These are phyloP conservation scores for Polyporus tsugae DNA, from an alignment of 1,284 basidiomycete species.

Conservation along the genomic window DNA sequence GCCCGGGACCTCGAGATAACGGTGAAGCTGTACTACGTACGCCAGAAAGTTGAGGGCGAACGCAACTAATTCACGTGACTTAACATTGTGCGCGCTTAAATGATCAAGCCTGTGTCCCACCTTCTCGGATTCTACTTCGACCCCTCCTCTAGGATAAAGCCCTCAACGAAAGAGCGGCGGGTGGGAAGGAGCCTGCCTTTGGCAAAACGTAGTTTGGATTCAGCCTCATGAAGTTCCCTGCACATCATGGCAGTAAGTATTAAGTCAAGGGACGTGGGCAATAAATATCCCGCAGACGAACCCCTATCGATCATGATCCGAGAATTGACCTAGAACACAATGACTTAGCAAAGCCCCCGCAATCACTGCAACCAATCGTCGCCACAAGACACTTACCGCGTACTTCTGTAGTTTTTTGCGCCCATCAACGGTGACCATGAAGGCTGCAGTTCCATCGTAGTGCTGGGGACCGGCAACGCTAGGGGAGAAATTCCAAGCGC, in stretches of 20 bases:
- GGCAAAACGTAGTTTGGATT: constrained; percentile 60
- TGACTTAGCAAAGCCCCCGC: not conserved
- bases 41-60: too few relatives aligned
- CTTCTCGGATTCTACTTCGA: too few relatives aligned
- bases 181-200: constrained; percentile 5
- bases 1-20: not conserved
- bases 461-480: too few relatives aligned
- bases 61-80: too few relatives aligned
- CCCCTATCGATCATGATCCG: constrained; percentile 64
- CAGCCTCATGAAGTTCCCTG: constrained; percentile 55
- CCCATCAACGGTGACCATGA: constrained; percentile 14
- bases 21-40: too few relatives aligned
- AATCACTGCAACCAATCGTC: not conserved
- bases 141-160: too few relatives aligned
- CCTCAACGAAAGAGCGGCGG: not conserved
- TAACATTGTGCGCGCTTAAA: too few relatives aligned
- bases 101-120: too few relatives aligned
- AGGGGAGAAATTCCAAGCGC: too few relatives aligned
- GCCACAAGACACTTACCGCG: constrained; percentile 45
- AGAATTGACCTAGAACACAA: constrained; percentile 34
- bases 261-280: constrained; percentile 41
- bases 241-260: too few relatives aligned
- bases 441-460: constrained; percentile 58
- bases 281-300: constrained; percentile 26
- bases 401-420: constrained; percentile 50